These are phyloP conservation scores for Bidens hawaiensis DNA, from an alignment of 140 eudicot genomes.

Conservation along the genomic window DNA sequence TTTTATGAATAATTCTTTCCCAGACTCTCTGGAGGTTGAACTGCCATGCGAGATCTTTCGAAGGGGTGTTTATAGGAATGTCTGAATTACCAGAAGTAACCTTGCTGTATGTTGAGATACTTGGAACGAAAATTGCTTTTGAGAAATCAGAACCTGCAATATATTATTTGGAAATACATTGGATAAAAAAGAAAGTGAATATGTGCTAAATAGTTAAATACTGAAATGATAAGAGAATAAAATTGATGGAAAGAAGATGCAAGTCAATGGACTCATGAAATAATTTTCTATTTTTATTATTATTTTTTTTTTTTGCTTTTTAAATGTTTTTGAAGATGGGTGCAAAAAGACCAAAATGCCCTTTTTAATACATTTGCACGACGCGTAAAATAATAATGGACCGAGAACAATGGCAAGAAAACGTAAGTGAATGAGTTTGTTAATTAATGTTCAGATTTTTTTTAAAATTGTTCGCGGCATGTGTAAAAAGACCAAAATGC, in stretches of 20 bases:
- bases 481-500: too few relatives aligned
- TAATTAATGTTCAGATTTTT: too few relatives aligned
- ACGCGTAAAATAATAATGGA: too few relatives aligned
- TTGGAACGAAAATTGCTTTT: too few relatives aligned
- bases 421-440: too few relatives aligned
- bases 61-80: too few relatives aligned
- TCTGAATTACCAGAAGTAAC: too few relatives aligned
- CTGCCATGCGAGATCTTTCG: constrained; percentile 51
- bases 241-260: not conserved
- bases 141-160: constrained; percentile 41
- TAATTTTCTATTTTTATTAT: not conserved
- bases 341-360: constrained; percentile 5
- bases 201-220: not conserved
- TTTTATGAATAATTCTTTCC: constrained; percentile 66
- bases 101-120: too few relatives aligned
- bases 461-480: too few relatives aligned
- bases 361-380: not conserved
- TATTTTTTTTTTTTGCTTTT: not conserved
- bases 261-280: not conserved
- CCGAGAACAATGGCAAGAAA: too few relatives aligned
- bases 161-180: constrained; percentile 25
- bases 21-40: constrained; percentile 71
- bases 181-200: not conserved
- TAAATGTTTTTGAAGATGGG: not conserved
- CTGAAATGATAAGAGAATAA: not conserved